Evolutionary conservation across 2,329 filamentous ascomycete genomes (phyloP).

Genomic region (Scortechinia acanthostroma): DNA sequence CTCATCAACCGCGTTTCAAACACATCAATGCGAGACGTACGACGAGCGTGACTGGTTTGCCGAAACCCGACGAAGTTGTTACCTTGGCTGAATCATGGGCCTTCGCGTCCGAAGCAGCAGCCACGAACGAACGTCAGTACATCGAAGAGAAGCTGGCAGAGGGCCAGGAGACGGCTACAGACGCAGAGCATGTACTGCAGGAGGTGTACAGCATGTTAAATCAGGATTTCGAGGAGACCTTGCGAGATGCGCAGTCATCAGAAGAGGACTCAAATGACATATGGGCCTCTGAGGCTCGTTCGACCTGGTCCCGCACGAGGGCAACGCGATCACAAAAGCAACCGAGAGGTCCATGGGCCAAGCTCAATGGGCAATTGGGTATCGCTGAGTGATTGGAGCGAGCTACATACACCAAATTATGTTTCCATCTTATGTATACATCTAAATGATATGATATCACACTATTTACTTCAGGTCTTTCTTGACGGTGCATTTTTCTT

Average conservation of each 20-base stretch:
- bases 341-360: neutral
- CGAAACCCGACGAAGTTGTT: neutral
- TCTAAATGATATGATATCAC: too few relatives aligned
- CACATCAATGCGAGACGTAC: conserved; percentile 15
- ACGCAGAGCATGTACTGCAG: neutral
- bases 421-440: too few relatives aligned
- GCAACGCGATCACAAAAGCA: neutral
- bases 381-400: too few relatives aligned
- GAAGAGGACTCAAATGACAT: too few relatives aligned
- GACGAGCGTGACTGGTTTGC: neutral
- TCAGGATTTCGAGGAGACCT: neutral
- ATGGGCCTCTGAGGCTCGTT: conserved; percentile 17
- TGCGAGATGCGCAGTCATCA: conserved; percentile 8
- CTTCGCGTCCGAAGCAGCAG: neutral
- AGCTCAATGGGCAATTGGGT: neutral
- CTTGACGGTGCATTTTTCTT: too few relatives aligned
- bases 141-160: neutral
- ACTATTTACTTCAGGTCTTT: too few relatives aligned
- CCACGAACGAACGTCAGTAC: neutral
- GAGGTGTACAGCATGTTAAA: neutral
- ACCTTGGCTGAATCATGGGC: neutral
- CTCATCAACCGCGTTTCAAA: conserved; percentile 23
- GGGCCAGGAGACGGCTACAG: neutral
- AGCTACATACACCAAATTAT: too few relatives aligned
- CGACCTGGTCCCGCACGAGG: conserved; percentile 10